Conservation (phyloP, 2,329 filamentous ascomycete species). For the Colletotrichum paranaense region DNA sequence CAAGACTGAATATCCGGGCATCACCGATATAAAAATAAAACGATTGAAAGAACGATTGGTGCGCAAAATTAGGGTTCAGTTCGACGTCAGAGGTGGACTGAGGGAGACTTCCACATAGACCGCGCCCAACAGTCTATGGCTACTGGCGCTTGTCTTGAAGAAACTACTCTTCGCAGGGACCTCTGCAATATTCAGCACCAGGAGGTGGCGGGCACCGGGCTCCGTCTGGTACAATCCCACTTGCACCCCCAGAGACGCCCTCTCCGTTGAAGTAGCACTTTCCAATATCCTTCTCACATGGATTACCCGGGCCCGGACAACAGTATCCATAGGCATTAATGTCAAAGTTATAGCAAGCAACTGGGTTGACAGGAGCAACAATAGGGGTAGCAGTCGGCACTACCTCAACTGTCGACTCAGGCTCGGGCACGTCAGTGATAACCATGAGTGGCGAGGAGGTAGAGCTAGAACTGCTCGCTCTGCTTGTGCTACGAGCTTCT, state of each 20-base stretch:
- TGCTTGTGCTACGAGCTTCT: background rate
- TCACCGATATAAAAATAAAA: no score
- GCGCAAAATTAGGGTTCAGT: background rate
- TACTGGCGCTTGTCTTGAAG: background rate
- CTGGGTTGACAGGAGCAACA: background rate
- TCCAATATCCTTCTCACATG: background rate
- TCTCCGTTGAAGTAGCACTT: slow-evolving; percentile 1
- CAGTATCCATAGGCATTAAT: slow-evolving; percentile 3
- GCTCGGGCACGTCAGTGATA: background rate
- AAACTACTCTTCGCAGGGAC: background rate
- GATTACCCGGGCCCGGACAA: background rate
- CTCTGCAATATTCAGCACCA: background rate
- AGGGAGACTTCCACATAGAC: background rate
- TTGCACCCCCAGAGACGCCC: background rate
- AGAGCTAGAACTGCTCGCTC: background rate
- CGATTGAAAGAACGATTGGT: no score
- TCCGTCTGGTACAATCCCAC: background rate
- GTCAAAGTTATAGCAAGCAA: slow-evolving; percentile 18
- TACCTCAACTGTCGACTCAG: background rate
- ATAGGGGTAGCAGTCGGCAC: background rate
- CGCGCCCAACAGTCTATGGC: background rate
- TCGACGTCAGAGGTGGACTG: background rate
- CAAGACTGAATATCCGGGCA: no score
- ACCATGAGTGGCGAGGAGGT: background rate
- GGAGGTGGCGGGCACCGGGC: background rate